Evolutionary conservation across 257 asterid species (phyloP).

Genomic region (Ilex aquifolium): DNA sequence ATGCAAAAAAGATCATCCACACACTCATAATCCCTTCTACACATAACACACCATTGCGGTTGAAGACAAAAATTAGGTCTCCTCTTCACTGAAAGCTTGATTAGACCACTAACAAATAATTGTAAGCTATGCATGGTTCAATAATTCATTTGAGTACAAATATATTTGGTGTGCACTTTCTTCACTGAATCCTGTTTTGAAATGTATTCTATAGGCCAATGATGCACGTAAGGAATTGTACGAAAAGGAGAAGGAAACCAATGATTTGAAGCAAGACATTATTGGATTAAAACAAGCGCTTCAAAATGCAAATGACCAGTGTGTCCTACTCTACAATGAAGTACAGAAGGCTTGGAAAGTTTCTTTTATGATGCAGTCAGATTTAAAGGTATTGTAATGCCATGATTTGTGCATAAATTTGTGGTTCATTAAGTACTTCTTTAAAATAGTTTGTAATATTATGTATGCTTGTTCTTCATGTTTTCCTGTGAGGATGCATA

Average conservation of each 20-base stretch:
- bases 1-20: too few relatives aligned
- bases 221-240: constrained; percentile 88
- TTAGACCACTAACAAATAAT: too few relatives aligned
- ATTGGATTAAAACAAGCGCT: constrained; percentile 59
- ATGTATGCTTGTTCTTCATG: too few relatives aligned
- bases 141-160: constrained; percentile 6
- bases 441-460: not conserved
- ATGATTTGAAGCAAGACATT: constrained; percentile 64
- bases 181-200: constrained; percentile 6
- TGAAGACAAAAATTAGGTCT: too few relatives aligned
- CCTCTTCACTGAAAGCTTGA: too few relatives aligned
- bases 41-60: too few relatives aligned
- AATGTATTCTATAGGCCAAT: constrained; percentile 61
- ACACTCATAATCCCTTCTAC: too few relatives aligned
- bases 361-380: constrained; percentile 86
- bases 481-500: too few relatives aligned
- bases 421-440: constrained; percentile 10
- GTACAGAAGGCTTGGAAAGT: constrained; percentile 98
- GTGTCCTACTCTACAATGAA: constrained; percentile 87
- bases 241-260: constrained; percentile 77
- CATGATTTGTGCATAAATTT: constrained; percentile 8
- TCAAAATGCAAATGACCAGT: constrained; percentile 81
- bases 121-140: constrained; percentile 1
- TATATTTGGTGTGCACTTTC: constrained; percentile 5
- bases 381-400: constrained; percentile 67